phyloP scores from a whole-genome alignment of 306 rosid genomes.

The Lathyrus aphaca region DNA sequence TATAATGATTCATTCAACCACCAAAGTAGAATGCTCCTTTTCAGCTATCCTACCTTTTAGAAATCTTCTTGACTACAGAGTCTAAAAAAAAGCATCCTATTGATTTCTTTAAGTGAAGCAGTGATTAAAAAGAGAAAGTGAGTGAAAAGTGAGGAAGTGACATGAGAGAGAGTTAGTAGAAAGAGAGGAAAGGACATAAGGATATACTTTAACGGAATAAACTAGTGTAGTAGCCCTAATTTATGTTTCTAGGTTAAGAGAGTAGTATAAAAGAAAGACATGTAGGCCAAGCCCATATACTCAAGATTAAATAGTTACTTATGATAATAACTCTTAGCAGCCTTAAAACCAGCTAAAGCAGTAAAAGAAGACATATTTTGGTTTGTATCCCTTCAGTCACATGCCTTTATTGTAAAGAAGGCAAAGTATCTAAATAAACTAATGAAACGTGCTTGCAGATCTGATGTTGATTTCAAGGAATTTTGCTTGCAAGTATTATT shows the following conservation, averaged over 20 bases:
- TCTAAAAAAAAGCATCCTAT: no score
- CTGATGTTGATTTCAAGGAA: conserved; percentile 88
- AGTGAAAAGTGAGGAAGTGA: no score
- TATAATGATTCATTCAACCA: no score
- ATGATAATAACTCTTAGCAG: neutral
- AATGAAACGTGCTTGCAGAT: conserved; percentile 58
- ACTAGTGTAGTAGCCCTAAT: neutral
- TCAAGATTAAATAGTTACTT: neutral
- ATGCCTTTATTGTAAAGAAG: conserved; percentile 25
- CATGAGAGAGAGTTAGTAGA: no score
- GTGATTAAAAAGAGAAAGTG: no score
- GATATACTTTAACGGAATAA: neutral
- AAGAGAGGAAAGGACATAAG: no score
- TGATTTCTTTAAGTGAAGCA: no score
- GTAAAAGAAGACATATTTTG: neutral
- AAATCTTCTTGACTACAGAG: no score
- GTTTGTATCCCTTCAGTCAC: neutral
- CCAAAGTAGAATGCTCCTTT: no score
- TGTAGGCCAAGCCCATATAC: neutral
- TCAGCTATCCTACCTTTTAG: no score
- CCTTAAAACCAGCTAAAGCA: neutral
- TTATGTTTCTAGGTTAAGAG: neutral
- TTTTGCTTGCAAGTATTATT: conserved; percentile 98
- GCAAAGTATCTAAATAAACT: conserved; percentile 26
- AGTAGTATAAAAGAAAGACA: neutral